These are phyloP conservation scores for Geranium rotundifolium DNA, from an alignment of 345 rosid species.

Conservation along the genomic window DNA sequence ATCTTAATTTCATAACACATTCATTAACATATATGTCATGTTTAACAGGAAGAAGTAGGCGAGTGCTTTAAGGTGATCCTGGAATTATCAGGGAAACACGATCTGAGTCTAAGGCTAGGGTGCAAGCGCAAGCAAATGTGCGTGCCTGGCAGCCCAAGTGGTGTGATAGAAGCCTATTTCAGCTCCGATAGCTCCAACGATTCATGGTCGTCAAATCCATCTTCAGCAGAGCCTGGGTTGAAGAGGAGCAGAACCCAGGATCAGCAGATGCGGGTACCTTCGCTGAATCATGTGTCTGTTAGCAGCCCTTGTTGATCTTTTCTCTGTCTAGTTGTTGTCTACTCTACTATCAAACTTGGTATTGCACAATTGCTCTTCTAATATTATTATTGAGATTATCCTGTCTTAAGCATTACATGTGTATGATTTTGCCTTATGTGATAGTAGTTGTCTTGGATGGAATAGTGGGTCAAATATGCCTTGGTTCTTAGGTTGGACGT, in stretches of 20 bases:
- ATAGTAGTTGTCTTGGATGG: background rate
- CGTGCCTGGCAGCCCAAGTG: constrained; percentile 3
- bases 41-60: constrained; percentile 1
- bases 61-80: background rate
- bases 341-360: background rate
- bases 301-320: background rate
- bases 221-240: background rate
- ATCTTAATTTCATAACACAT: background rate
- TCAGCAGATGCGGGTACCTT: background rate
- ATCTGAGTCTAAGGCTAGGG: background rate
- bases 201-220: background rate
- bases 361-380: background rate
- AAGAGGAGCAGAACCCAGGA: background rate
- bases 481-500: background rate
- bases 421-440: background rate
- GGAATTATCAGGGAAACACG: background rate
- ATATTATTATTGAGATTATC: background rate
- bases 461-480: background rate
- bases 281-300: background rate
- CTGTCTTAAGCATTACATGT: background rate
- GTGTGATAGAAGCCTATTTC: background rate
- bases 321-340: background rate
- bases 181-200: background rate
- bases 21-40: background rate
- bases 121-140: background rate